Conservation (phyloP, 2,329 filamentous ascomycete genomes). For the Fusarium subtropicale region DNA sequence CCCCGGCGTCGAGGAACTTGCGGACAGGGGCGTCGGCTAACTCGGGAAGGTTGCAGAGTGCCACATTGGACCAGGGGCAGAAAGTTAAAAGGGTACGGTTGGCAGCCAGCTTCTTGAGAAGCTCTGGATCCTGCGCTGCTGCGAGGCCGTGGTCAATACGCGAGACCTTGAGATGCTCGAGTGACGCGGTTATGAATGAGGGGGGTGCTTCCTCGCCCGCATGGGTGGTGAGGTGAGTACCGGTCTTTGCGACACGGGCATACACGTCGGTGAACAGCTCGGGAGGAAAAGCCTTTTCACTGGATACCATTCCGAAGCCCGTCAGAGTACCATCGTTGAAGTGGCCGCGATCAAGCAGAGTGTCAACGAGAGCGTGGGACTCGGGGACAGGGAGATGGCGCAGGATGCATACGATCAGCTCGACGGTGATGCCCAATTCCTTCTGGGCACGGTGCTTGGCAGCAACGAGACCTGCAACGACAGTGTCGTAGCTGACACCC, state of each 20-base stretch:
- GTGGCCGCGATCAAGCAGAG: slow-evolving; percentile 53
- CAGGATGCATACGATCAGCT: slow-evolving; percentile 78
- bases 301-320: slow-evolving; percentile 77
- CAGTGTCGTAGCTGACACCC: slow-evolving; percentile 70
- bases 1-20: slow-evolving; percentile 70
- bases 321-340: slow-evolving; percentile 65
- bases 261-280: slow-evolving; percentile 73
- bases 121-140: slow-evolving; percentile 67
- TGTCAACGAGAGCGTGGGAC: slow-evolving; percentile 57
- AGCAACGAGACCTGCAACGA: slow-evolving; percentile 71
- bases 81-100: slow-evolving; percentile 73
- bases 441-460: slow-evolving; percentile 70
- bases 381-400: slow-evolving; percentile 73
- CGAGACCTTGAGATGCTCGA: slow-evolving; percentile 70
- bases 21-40: slow-evolving; percentile 65
- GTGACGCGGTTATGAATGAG: slow-evolving; percentile 71
- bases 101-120: slow-evolving; percentile 69
- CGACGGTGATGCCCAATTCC: slow-evolving; percentile 72
- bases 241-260: slow-evolving; percentile 57
- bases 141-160: slow-evolving; percentile 82
- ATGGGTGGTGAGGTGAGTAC: slow-evolving; percentile 75
- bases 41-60: slow-evolving; percentile 43
- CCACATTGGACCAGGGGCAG: slow-evolving; percentile 79
- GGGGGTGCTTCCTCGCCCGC: slow-evolving; percentile 80
- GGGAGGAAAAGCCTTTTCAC: slow-evolving; percentile 67